These are phyloP conservation scores for Craterostigma plantagineum DNA, from an alignment of 257 asterid species.

Conservation along the genomic window DNA sequence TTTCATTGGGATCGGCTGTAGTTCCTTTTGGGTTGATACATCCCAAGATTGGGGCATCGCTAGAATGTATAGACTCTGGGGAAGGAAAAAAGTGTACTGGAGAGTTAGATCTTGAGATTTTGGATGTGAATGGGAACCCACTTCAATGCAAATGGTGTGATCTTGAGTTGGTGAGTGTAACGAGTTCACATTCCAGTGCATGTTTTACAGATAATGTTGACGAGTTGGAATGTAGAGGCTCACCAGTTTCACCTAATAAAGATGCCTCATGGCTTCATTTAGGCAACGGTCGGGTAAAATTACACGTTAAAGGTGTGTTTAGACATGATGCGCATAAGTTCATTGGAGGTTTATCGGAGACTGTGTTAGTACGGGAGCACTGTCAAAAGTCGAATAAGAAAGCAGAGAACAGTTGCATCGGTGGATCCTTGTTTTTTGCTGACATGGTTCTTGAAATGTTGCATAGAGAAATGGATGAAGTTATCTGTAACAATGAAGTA, in stretches of 20 bases:
- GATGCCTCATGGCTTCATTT: slow-evolving; percentile 17
- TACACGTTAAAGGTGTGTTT: slow-evolving; percentile 42
- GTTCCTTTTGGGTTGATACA: slow-evolving; percentile 70
- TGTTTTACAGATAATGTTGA: slow-evolving; percentile 15
- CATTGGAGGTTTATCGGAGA: slow-evolving; percentile 18
- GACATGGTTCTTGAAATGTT: slow-evolving; percentile 49
- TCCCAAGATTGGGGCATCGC: slow-evolving; percentile 40
- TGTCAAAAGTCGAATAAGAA: slow-evolving; percentile 19
- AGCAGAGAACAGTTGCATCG: slow-evolving; percentile 17
- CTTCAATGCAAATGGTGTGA: slow-evolving; percentile 51
- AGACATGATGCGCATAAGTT: slow-evolving; percentile 17
- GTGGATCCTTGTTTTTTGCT: slow-evolving; percentile 13
- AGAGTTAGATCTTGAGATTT: slow-evolving; percentile 46
- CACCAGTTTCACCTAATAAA: slow-evolving; percentile 13
- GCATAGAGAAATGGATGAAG: slow-evolving; percentile 32
- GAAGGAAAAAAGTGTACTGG: slow-evolving; percentile 17
- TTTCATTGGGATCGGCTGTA: slow-evolving; percentile 56
- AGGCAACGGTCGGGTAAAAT: slow-evolving; percentile 26
- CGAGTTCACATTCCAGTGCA: slow-evolving; percentile 12
- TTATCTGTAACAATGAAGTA: slow-evolving; percentile 12
- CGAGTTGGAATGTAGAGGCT: slow-evolving; percentile 18
- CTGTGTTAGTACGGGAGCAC: slow-evolving; percentile 37
- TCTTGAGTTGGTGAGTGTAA: slow-evolving; percentile 48
- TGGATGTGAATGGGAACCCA: slow-evolving; percentile 57
- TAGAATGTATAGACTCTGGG: slow-evolving; percentile 15